A percentile compares a stretch with the other conserved stretches of the same genome.
Conservation (phyloP, 805 yeast species). For the Saccharomyces paradoxus region DNA sequence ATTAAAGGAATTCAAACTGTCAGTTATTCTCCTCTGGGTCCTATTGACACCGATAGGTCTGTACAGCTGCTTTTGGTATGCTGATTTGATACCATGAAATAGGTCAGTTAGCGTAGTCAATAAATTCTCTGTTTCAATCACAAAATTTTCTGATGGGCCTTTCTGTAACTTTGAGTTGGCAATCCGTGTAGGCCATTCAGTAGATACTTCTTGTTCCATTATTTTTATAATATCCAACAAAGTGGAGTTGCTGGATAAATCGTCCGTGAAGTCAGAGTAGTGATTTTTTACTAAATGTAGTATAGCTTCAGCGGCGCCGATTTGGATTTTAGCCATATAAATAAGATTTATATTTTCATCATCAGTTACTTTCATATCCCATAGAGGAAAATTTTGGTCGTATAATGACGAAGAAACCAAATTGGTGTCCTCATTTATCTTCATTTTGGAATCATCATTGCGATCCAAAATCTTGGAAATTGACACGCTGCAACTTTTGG, state of each 20-base stretch:
- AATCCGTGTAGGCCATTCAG: slow-evolving; percentile 41
- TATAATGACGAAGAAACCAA: neutral
- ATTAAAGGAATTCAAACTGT: slow-evolving; percentile 13
- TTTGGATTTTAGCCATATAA: slow-evolving; percentile 66
- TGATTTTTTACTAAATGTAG: slow-evolving; percentile 63
- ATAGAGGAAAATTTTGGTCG: slow-evolving; percentile 46
- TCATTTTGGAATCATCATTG: slow-evolving; percentile 9
- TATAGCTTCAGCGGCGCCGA: slow-evolving; percentile 72
- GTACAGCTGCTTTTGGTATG: slow-evolving; percentile 62
- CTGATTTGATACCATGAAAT: slow-evolving; percentile 58
- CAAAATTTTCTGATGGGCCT: slow-evolving; percentile 6
- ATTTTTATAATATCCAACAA: slow-evolving; percentile 58
- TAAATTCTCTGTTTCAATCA: slow-evolving; percentile 22
- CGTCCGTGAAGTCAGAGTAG: slow-evolving; percentile 67
- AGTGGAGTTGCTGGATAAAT: slow-evolving; percentile 47
- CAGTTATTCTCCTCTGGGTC: slow-evolving; percentile 16
- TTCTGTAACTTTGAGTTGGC: slow-evolving; percentile 27
- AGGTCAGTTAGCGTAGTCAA: slow-evolving; percentile 32
- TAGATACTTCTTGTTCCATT: slow-evolving; percentile 56
- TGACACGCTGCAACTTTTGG: slow-evolving; percentile 52
- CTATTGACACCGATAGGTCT: slow-evolving; percentile 40
- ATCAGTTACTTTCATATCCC: slow-evolving; percentile 39
- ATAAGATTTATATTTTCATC: slow-evolving; percentile 52
- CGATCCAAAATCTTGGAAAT: slow-evolving; percentile 32
- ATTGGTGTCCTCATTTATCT: slow-evolving; percentile 23